Evolutionary conservation across 2,329 filamentous ascomycete species (phyloP).

Genomic region (Aspergillus quadricinctus): DNA sequence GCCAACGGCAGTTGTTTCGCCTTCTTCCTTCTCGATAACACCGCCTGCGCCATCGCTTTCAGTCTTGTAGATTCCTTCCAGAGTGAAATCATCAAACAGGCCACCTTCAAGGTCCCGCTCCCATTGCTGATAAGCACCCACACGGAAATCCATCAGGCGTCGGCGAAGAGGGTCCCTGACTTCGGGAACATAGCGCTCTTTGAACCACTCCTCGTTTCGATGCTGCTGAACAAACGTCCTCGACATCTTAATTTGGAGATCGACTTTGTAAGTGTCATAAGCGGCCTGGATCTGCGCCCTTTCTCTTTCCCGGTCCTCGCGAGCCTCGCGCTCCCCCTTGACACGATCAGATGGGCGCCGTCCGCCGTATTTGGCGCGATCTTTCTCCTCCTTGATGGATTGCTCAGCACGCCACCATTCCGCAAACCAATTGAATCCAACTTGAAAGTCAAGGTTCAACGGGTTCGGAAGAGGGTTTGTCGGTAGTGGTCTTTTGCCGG

Average conservation of each 20-base stretch:
- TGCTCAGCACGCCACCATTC: slow-evolving; percentile 66
- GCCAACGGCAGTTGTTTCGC: slow-evolving; percentile 84
- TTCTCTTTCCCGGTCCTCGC: slow-evolving; percentile 61
- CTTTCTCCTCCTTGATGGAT: slow-evolving; percentile 60
- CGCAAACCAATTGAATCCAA: slow-evolving; percentile 64
- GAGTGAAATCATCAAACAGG: slow-evolving; percentile 86
- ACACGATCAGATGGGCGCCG: slow-evolving; percentile 52
- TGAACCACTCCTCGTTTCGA: slow-evolving; percentile 97
- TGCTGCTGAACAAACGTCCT: slow-evolving; percentile 85
- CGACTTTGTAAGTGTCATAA: slow-evolving; percentile 63
- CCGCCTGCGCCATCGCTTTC: slow-evolving; percentile 85
- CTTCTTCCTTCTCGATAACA: slow-evolving; percentile 88
- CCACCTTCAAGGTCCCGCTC: slow-evolving; percentile 80
- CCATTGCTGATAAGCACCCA: slow-evolving; percentile 78
- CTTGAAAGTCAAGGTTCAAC: slow-evolving; percentile 60
- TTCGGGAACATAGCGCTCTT: slow-evolving; percentile 85
- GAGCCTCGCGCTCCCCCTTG: slow-evolving; percentile 58
- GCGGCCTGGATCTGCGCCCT: slow-evolving; percentile 60
- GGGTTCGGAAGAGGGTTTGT: slow-evolving; percentile 59
- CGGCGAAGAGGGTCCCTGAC: slow-evolving; percentile 69
- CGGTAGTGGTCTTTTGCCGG: slow-evolving; percentile 48
- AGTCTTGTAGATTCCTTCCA: slow-evolving; percentile 90
- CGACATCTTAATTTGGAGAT: slow-evolving; percentile 69
- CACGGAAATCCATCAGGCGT: slow-evolving; percentile 75
- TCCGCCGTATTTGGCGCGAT: slow-evolving; percentile 57